Evolutionary conservation across 805 yeast species (phyloP).

Genomic region (Candida silvicultrix): DNA sequence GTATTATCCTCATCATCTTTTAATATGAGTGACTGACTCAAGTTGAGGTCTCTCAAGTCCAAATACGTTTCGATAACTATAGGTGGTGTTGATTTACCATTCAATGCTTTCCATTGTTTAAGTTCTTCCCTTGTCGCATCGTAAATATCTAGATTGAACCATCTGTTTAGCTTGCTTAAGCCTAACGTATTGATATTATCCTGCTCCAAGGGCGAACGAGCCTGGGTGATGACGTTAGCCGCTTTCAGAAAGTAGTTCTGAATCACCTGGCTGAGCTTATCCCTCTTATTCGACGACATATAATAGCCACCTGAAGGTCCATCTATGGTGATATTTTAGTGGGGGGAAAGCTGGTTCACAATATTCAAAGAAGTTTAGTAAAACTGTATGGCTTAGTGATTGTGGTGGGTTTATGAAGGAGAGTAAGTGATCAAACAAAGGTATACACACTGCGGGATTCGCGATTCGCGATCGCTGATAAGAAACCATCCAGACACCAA

Average conservation of each 20-base stretch:
- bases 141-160: conserved; percentile 54
- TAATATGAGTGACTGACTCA: conserved; percentile 54
- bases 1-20: conserved; percentile 46
- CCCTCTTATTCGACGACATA: conserved; percentile 11
- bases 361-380: background rate
- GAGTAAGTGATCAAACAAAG: background rate
- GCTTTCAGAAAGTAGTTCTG: conserved; percentile 59
- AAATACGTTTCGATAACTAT: conserved; percentile 79
- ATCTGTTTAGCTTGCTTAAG: conserved; percentile 38
- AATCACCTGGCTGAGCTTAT: conserved; percentile 20
- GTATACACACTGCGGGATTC: background rate
- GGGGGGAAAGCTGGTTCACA: background rate
- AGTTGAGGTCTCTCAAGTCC: conserved; percentile 52
- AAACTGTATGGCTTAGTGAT: background rate
- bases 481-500: background rate
- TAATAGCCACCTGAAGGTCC: background rate
- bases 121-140: conserved; percentile 47
- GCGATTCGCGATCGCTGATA: background rate
- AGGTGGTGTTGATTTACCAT: conserved; percentile 50
- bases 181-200: conserved; percentile 9
- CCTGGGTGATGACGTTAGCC: conserved; percentile 47
- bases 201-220: conserved; percentile 23
- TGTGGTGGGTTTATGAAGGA: background rate
- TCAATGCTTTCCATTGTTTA: conserved; percentile 47
- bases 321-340: background rate